Conservation (phyloP, 805 yeast species). For the Phaffomyces opuntiae region DNA sequence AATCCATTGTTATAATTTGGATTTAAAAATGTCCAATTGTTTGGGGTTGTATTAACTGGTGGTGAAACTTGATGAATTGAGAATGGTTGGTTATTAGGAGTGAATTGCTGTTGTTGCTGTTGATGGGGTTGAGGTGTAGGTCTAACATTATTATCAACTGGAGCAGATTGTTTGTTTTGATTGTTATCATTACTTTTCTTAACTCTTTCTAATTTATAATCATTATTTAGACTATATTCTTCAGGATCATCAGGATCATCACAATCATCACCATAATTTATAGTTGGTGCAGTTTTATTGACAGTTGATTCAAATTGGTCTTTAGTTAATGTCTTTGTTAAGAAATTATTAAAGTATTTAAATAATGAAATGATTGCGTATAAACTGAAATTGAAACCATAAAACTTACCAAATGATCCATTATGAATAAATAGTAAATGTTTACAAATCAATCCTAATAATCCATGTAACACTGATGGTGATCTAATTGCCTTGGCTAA, state of each 20-base stretch:
- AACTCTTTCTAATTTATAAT: too few relatives aligned
- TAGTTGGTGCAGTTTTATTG: neutral
- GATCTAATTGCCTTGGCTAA: conserved; percentile 8
- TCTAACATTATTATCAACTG: too few relatives aligned
- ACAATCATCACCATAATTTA: neutral
- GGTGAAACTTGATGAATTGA: too few relatives aligned
- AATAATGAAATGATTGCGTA: conserved; percentile 11
- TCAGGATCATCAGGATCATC: too few relatives aligned
- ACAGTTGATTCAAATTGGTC: conserved; percentile 6
- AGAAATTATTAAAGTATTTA: conserved; percentile 7
- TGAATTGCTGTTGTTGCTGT: neutral
- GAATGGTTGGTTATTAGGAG: too few relatives aligned
- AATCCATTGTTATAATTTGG: conserved; percentile 2
- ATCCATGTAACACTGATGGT: conserved; percentile 11
- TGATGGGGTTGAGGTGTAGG: neutral
- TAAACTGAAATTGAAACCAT: conserved; percentile 9
- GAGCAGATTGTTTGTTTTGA: too few relatives aligned
- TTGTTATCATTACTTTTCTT: too few relatives aligned
- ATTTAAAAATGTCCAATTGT: neutral
- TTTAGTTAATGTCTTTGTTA: conserved; percentile 5
- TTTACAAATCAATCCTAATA: conserved; percentile 8
- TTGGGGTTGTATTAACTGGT: neutral
- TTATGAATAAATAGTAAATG: conserved; percentile 9
- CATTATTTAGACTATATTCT: too few relatives aligned
- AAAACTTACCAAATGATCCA: conserved; percentile 12